Evolutionary conservation across 164 flowering plant genomes (phyloP).

Genomic region (Piper betle): DNA sequence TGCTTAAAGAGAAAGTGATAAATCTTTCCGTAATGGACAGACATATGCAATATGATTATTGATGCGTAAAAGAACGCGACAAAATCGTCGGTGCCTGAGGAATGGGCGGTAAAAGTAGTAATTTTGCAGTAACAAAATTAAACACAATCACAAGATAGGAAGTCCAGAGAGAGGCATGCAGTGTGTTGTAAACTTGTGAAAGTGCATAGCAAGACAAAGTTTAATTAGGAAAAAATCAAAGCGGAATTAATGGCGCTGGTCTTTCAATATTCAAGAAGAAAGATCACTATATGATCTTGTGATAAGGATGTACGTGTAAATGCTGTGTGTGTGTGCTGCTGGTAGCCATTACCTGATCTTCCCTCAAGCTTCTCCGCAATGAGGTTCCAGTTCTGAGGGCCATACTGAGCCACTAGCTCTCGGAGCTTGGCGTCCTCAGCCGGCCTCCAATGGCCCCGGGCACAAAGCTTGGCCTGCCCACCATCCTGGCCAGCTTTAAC

Average conservation of each 20-base stretch:
- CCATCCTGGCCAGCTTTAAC: conserved; percentile 2
- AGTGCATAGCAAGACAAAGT: no score
- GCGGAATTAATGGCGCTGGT: not conserved
- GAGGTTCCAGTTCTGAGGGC: conserved; percentile 87
- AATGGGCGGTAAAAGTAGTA: no score
- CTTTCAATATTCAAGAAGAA: not conserved
- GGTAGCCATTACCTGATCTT: conserved; percentile 56
- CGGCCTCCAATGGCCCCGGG: conserved; percentile 78
- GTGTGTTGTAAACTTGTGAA: no score
- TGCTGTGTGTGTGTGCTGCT: not conserved
- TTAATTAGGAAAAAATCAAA: no score
- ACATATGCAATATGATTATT: no score
- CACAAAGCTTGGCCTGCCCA: conserved; percentile 27
- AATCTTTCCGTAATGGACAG: no score
- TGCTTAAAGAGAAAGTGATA: no score
- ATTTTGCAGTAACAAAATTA: no score
- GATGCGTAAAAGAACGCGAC: no score
- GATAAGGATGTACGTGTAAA: not conserved
- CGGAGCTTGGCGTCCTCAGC: conserved; percentile 59
- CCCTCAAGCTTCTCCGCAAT: conserved; percentile 67
- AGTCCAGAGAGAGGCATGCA: no score
- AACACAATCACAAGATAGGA: no score
- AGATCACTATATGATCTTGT: not conserved
- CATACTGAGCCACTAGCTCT: conserved; percentile 55
- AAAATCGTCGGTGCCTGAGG: no score